Percentiles rank a stretch among this genome's conserved stretches.
These are phyloP conservation scores for Alternaria arborescens DNA, from an alignment of 2,329 filamentous ascomycete species.

Conservation along the genomic window DNA sequence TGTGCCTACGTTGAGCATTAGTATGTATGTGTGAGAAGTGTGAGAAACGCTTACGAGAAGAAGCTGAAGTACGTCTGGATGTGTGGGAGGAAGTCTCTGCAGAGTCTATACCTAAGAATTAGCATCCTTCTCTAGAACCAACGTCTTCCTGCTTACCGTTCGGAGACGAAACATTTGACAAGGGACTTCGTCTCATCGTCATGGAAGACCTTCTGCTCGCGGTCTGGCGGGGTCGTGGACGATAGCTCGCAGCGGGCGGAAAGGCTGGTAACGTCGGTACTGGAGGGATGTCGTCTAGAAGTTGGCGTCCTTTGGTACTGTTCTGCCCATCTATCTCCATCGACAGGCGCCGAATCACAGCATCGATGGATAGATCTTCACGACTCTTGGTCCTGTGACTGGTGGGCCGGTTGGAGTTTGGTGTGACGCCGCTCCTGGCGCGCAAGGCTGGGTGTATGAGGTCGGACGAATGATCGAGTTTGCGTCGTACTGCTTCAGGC, in stretches of 20 bases:
- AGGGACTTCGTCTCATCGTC: conserved; percentile 24
- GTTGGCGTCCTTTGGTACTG: neutral
- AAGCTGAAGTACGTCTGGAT: conserved; percentile 17
- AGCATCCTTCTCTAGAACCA: neutral
- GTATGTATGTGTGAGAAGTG: neutral
- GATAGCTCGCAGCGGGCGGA: conserved; percentile 7
- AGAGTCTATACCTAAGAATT: conserved; percentile 9
- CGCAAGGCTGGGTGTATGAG: conserved; percentile 21
- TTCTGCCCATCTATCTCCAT: conserved; percentile 5
- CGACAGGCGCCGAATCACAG: conserved; percentile 34
- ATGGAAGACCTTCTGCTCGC: conserved; percentile 24
- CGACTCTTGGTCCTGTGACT: conserved; percentile 10
- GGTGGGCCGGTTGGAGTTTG: conserved; percentile 5
- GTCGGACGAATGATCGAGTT: conserved; percentile 20
- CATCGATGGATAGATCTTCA: conserved; percentile 29
- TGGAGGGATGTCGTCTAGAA: conserved; percentile 4
- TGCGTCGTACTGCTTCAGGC: conserved; percentile 18
- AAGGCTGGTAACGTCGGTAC: conserved; percentile 9
- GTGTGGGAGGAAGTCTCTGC: conserved; percentile 14
- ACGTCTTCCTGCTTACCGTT: conserved; percentile 9
- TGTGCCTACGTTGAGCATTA: conserved; percentile 6
- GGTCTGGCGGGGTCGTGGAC: conserved; percentile 12
- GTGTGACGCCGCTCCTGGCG: conserved; percentile 13
- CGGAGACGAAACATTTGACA: conserved; percentile 24
- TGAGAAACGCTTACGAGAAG: conserved; percentile 12